These are phyloP conservation scores for Chaetomium strumarium DNA, from an alignment of 2,329 filamentous ascomycete genomes.

Conservation along the genomic window DNA sequence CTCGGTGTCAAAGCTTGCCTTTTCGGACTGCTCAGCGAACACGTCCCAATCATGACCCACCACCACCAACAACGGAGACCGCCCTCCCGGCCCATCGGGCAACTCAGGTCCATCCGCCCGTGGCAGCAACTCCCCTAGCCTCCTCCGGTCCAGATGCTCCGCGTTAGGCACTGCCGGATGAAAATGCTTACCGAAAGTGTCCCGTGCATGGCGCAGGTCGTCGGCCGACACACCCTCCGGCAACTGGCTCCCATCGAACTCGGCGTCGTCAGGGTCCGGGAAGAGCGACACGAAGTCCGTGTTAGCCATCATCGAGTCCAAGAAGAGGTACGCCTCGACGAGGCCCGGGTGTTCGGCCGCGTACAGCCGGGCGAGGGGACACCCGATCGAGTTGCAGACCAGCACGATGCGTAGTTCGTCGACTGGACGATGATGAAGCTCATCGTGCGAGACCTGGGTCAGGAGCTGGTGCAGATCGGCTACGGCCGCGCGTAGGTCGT, in stretches of 20 bases:
- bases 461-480: slow-evolving; percentile 41
- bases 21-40: slow-evolving; percentile 42
- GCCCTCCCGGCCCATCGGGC: slow-evolving; percentile 29
- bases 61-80: slow-evolving; percentile 40
- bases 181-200: slow-evolving; percentile 37
- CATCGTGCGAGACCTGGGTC: slow-evolving; percentile 32
- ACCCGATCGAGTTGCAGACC: slow-evolving; percentile 48
- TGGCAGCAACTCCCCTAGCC: slow-evolving; percentile 39
- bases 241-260: slow-evolving; percentile 37
- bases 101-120: slow-evolving; percentile 37
- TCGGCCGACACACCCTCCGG: slow-evolving; percentile 34
- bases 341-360: slow-evolving; percentile 40
- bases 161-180: slow-evolving; percentile 44
- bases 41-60: slow-evolving; percentile 48
- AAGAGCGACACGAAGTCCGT: slow-evolving; percentile 49
- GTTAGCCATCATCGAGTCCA: slow-evolving; percentile 55
- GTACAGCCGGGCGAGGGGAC: slow-evolving; percentile 47
- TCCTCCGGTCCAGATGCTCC: slow-evolving; percentile 45
- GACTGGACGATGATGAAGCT: slow-evolving; percentile 19
- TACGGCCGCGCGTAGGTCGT: slow-evolving; percentile 40
- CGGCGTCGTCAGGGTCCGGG: slow-evolving; percentile 46
- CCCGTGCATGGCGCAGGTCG: slow-evolving; percentile 31
- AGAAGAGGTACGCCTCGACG: slow-evolving; percentile 43
- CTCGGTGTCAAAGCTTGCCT: slow-evolving; percentile 9
- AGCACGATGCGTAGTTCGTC: slow-evolving; percentile 33